phyloP scores from a whole-genome alignment of 257 asterid species.

The Nicotiana undulata region DNA sequence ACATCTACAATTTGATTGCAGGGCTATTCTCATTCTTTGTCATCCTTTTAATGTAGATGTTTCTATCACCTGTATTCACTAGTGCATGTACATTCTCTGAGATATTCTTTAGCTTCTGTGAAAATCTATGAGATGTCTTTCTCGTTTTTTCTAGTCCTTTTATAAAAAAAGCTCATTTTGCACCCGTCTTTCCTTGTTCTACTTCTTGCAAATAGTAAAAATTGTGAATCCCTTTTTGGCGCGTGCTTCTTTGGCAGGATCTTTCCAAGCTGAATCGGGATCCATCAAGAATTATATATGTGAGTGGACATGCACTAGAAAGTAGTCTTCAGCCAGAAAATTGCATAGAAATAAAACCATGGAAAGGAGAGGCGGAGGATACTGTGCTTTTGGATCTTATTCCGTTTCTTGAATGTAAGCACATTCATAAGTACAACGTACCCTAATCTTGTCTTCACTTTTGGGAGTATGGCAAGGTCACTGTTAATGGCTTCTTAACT shows the following conservation, averaged over 20 bases:
- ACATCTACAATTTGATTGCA: background rate
- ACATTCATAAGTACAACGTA: background rate
- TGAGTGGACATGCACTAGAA: constrained; percentile 79
- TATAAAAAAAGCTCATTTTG: background rate
- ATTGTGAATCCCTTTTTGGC: background rate
- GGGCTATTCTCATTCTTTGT: background rate
- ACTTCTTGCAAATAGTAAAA: background rate
- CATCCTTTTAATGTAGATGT: background rate
- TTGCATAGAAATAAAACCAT: constrained; percentile 53
- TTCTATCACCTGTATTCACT: background rate
- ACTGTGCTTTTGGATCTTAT: constrained; percentile 79
- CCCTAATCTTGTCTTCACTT: background rate
- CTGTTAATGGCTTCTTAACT: background rate
- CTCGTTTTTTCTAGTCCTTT: background rate
- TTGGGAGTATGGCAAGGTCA: background rate
- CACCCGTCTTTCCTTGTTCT: background rate
- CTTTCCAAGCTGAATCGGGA: constrained; percentile 79
- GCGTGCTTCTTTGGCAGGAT: constrained; percentile 43
- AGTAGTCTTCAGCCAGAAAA: constrained; percentile 82
- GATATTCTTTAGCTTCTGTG: background rate
- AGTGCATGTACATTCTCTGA: background rate
- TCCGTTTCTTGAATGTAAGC: constrained; percentile 90
- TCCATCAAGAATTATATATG: constrained; percentile 63
- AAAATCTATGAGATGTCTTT: background rate
- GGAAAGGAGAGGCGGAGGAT: constrained; percentile 78